A percentile compares a stretch with the other conserved stretches of the same genome.
phyloP scores from a whole-genome alignment of 164 flowering plant species.

The Macadamia tetraphylla region DNA sequence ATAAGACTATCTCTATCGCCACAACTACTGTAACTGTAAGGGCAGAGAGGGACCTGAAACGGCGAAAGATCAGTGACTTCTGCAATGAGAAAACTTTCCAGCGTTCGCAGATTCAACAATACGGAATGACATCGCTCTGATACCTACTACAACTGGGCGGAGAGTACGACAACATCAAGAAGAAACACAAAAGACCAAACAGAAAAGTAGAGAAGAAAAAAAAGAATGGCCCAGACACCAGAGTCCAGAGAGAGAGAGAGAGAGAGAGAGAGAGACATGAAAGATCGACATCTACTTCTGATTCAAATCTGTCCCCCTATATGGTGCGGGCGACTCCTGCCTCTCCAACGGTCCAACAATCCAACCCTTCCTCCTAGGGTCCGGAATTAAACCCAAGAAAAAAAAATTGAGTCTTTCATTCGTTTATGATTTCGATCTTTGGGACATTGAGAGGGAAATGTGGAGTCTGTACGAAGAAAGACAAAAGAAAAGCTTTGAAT shows the following conservation, averaged over 20 bases:
- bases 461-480: too few species aligned
- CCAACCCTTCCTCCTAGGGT: too few species aligned
- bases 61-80: conserved; percentile 26
- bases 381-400: too few species aligned
- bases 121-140: conserved; percentile 6
- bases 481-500: background rate
- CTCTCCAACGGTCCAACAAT: background rate
- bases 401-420: background rate
- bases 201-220: background rate
- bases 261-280: background rate
- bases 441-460: background rate
- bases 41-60: conserved; percentile 25
- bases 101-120: conserved; percentile 31
- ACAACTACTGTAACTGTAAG: conserved; percentile 1
- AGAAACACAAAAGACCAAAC: background rate
- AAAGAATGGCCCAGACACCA: background rate
- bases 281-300: background rate
- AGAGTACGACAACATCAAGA: conserved; percentile 10
- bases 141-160: background rate
- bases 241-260: background rate
- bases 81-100: conserved; percentile 24
- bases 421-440: background rate
- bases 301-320: conserved; percentile 1
- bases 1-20: conserved; percentile 7
- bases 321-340: conserved; percentile 4